Conservation (phyloP, 306 rosid species). For the Fragaria iinumae region DNA sequence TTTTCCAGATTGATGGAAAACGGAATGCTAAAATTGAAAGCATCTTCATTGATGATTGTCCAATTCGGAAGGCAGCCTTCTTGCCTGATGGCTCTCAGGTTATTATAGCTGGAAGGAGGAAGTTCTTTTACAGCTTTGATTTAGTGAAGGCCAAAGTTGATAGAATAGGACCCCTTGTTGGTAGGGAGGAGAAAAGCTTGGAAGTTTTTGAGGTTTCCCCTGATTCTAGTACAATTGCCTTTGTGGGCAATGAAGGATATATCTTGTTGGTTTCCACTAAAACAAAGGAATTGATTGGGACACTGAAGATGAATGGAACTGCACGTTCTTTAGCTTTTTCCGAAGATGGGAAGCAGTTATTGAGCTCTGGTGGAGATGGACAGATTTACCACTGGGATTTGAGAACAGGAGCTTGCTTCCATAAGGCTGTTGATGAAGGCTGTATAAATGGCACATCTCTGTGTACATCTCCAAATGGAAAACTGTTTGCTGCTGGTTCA, state of each 20-base stretch:
- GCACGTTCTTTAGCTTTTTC: slow-evolving; percentile 78
- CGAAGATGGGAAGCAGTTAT: slow-evolving; percentile 61
- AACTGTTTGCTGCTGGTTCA: slow-evolving; percentile 60
- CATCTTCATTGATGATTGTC: slow-evolving; percentile 82
- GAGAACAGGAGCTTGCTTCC: slow-evolving; percentile 73
- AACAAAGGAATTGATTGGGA: slow-evolving; percentile 77
- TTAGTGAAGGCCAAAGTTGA: slow-evolving; percentile 74
- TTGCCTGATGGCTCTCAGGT: slow-evolving; percentile 91
- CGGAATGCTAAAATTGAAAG: slow-evolving; percentile 82
- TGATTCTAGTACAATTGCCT: slow-evolving; percentile 80
- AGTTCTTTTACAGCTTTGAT: slow-evolving; percentile 75
- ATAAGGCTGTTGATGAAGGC: slow-evolving; percentile 62
- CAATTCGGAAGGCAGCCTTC: slow-evolving; percentile 73
- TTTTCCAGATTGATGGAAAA: slow-evolving; percentile 87
- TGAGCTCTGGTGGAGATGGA: slow-evolving; percentile 88
- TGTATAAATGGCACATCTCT: slow-evolving; percentile 51
- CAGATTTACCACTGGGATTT: slow-evolving; percentile 94
- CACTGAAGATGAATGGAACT: slow-evolving; percentile 90
- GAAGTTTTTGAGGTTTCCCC: slow-evolving; percentile 84
- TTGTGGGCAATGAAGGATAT: slow-evolving; percentile 88
- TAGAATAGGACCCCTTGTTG: slow-evolving; percentile 83
- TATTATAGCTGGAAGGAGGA: slow-evolving; percentile 76
- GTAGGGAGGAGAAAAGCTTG: slow-evolving; percentile 93
- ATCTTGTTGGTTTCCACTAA: slow-evolving; percentile 81
- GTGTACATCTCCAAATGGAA: slow-evolving; percentile 50